phyloP scores from a whole-genome alignment of 2,329 filamentous ascomycete species.

The Fusarium anguioides region DNA sequence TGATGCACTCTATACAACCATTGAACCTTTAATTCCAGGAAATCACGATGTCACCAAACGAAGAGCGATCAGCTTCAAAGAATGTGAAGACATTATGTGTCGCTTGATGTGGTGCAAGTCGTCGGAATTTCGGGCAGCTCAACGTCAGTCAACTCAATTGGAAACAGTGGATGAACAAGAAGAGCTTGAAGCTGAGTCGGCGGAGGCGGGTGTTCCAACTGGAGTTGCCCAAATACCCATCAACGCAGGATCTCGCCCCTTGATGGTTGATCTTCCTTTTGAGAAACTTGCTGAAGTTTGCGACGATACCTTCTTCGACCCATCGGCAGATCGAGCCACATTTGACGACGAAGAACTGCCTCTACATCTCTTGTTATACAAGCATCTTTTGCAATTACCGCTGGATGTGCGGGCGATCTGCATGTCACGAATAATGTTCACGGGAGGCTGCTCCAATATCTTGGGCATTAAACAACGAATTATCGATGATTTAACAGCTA shows the following conservation, averaged over 20 bases:
- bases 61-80: constrained; percentile 72
- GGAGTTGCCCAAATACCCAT: constrained; percentile 58
- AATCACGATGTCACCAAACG: constrained; percentile 48
- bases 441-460: constrained; percentile 82
- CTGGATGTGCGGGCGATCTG: constrained; percentile 85
- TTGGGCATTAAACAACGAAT: constrained; percentile 83
- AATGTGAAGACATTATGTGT: constrained; percentile 82
- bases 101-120: constrained; percentile 80
- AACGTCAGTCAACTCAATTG: constrained; percentile 53
- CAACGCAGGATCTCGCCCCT: constrained; percentile 60
- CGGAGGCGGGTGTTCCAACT: constrained; percentile 35
- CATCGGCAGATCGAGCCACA: constrained; percentile 60
- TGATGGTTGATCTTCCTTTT: constrained; percentile 74
- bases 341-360: constrained; percentile 91
- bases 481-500: constrained; percentile 75
- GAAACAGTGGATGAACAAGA: constrained; percentile 68
- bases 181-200: constrained; percentile 57
- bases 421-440: constrained; percentile 89
- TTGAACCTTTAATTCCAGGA: constrained; percentile 54
- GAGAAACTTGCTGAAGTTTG: constrained; percentile 77
- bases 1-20: constrained; percentile 73
- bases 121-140: constrained; percentile 47
- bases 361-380: constrained; percentile 80
- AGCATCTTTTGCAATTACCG: constrained; percentile 77
- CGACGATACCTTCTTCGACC: constrained; percentile 78